These are phyloP conservation scores for Fistulina hepatica DNA, from an alignment of 1,284 basidiomycete genomes.

Conservation along the genomic window DNA sequence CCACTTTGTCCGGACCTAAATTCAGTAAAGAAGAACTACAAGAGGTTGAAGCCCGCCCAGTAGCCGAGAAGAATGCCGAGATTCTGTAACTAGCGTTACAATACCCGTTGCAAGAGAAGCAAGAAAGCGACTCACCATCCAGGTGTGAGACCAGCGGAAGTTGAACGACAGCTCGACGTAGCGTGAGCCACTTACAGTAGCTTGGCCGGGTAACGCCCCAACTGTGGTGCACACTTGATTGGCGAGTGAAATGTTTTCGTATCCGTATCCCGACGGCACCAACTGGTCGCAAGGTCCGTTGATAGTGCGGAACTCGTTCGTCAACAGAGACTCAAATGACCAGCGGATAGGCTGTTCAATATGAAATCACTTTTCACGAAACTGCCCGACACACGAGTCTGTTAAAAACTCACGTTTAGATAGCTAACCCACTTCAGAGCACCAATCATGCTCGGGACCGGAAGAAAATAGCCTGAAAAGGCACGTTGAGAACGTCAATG, in stretches of 20 bases:
- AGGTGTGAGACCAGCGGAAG: conserved; percentile 40
- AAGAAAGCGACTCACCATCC: conserved; percentile 33
- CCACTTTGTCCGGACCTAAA: conserved; percentile 24
- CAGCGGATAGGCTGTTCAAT: conserved; percentile 26
- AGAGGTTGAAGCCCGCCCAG: conserved; percentile 32
- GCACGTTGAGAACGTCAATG: conserved; percentile 37
- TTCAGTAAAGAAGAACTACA: conserved; percentile 47
- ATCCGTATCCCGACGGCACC: conserved; percentile 36
- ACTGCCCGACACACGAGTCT: background rate
- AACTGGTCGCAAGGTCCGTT: conserved; percentile 31
- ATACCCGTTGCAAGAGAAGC: background rate
- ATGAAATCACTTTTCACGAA: background rate
- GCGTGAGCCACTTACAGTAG: conserved; percentile 33
- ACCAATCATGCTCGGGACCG: conserved; percentile 47
- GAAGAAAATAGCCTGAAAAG: conserved; percentile 41
- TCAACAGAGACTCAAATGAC: conserved; percentile 36
- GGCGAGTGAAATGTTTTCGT: conserved; percentile 30
- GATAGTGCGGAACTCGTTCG: conserved; percentile 44
- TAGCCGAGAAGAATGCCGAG: conserved; percentile 47
- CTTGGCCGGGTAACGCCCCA: conserved; percentile 33
- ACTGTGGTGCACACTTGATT: conserved; percentile 49
- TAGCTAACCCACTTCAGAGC: conserved; percentile 39
- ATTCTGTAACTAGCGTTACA: conserved; percentile 22
- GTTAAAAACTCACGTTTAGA: conserved; percentile 28
- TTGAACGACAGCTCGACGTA: conserved; percentile 43